Base-by-base conservation (phyloP, 2,329 filamentous ascomycete species). In the Aspergillus sp. region DNA sequence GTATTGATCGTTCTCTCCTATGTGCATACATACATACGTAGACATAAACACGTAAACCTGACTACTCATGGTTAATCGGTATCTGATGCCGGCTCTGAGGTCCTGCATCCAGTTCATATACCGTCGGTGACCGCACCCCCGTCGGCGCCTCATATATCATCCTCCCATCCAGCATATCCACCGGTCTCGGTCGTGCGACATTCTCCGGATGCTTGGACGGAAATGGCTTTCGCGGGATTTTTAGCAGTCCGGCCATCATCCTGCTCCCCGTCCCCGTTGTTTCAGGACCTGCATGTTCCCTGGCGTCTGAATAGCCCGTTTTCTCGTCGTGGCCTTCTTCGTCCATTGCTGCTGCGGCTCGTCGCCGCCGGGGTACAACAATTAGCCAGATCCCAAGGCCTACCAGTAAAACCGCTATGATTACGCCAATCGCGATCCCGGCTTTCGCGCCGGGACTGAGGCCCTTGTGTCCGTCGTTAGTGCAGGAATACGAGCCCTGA, bases 401-500 rank as follows among this genome's bases (percentile, higher is more conserved):
- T 1, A 57, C 2, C 4, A 62, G 29, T 6, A 61, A 33, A 4
- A 56, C 41, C 56, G 73, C 41, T 59, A 73, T 42, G 59, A 68
- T 52, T 61, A 78, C 58, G 59, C 71, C 46, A 58, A 58, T 51
- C 5, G 60, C 61, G 9, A 66, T 63, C 3, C 61, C 62, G 1
- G 53, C 59, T 54, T 64, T 64, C 9, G 57, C 54, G 32, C 57
- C 59, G 33, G 55, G 44, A 42, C 51, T 55, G 3, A 65, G 50
- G 27, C 52, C 50, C 6, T 32, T 26, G 5, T 47, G 40, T 19
- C 48, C 29, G 19, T 19, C 19, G 6, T n/a, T 27, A 3, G 51
- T 44, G 46, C 61, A 63, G 4, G 49, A 50, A 41, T 58, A 61
- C 1, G 48, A 48, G 4, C 49, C 49, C 27, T 33, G 36, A 39